phyloP scores from a whole-genome alignment of 345 rosid species.

The Hibiscus mutabilis region DNA sequence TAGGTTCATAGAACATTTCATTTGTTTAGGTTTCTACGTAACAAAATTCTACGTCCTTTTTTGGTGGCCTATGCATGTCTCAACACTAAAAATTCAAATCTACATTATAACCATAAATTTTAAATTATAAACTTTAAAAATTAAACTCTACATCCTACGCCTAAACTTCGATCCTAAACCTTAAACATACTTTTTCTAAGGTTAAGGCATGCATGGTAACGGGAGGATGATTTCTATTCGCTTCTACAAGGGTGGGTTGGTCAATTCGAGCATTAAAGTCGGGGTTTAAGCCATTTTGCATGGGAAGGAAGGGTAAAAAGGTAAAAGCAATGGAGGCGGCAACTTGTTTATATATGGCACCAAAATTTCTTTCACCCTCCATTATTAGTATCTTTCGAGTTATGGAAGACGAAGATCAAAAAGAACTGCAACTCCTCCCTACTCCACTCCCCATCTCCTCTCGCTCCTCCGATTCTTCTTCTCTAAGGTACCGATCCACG shows the following conservation, averaged over 20 bases:
- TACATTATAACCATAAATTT: no score
- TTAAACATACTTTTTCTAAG: no score
- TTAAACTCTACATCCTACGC: no score
- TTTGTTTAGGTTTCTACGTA: no score
- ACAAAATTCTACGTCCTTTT: no score
- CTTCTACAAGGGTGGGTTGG: conserved; percentile 17
- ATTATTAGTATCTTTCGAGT: background rate
- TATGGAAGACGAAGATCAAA: conserved; percentile 58
- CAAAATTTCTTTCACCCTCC: conserved; percentile 16
- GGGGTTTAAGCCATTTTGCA: conserved; percentile 23
- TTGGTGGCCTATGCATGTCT: no score
- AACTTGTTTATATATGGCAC: conserved; percentile 28
- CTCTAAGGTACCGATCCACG: conserved; percentile 19
- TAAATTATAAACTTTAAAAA: no score
- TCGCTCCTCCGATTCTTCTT: conserved; percentile 23
- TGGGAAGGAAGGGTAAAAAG: conserved; percentile 23
- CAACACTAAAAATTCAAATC: no score
- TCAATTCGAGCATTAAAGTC: conserved; percentile 6
- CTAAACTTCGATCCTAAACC: no score
- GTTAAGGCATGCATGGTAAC: no score
- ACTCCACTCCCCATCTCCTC: conserved; percentile 33
- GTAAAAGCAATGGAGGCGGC: conserved; percentile 18
- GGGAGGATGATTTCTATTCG: no score
- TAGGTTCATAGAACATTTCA: no score
- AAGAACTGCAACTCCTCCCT: conserved; percentile 82